Base-by-base conservation (phyloP, 2,329 filamentous ascomycete genomes). In the Fusarium dlaminii region DNA sequence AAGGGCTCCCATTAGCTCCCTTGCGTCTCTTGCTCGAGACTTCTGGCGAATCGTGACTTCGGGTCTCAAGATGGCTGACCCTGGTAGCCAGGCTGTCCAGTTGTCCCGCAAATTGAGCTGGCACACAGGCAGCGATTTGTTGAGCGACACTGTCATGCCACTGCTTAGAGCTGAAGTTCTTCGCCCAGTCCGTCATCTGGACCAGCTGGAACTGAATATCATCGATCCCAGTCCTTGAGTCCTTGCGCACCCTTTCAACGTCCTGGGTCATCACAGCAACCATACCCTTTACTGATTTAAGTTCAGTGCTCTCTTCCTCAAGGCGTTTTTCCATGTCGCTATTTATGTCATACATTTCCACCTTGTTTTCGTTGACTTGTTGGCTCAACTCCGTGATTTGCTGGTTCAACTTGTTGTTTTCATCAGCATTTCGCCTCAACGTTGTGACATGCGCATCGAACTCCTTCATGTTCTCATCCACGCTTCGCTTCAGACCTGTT, bases 121-220 rank as follows among this genome's bases (percentile, higher is more conserved):
- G 79, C 11, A 81, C 32, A 32, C 76, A 77, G 8, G 61, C 67
- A 45, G 81, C 79, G 34, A 87, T 78, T 18, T 84, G 78, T 2
- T 78, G 77, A 8, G 85, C 72, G 14, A 89, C 85, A 3, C 79
- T 79, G 11, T 82, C 79, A 20, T 83, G 84, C 32, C 88, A 78
- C 5, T 79, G 74, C 51, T 81, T 84, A 3, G 86, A 86, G 27
- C 77, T 82, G 13, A 91, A 78, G 70, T 87, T 88, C 63, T 84
- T 85, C 67, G 84, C 89, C 68, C 87, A 87, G 1, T 68, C 63
- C 74, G 88, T 84, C 13, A 91, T 72, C 2, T 82, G 77, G 27
- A 74, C 75, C 9, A 87, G 37, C 51, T 84, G 78, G 43, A 82
- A 75, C 22, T 82, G 80, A 11, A 87, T 70, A 9, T 78, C 76